Base-by-base conservation (phyloP, 1,284 basidiomycete genomes). In the Sparassis latifolia region DNA sequence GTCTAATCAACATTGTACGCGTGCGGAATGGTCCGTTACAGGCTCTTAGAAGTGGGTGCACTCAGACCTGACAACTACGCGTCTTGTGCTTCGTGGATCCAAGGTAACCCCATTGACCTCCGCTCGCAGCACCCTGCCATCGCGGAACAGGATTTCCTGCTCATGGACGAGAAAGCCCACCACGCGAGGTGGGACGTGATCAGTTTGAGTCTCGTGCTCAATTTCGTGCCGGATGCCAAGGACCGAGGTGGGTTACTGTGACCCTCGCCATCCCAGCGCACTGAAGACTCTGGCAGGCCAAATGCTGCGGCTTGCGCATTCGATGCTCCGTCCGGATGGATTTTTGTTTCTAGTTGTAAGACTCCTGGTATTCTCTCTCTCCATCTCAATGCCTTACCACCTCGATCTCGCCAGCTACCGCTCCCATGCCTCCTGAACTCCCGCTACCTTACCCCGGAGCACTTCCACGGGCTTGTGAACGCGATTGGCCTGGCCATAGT, bases 21-120 rank as follows among this genome's bases (percentile, higher is more conserved):
- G 35, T 4, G 31, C 20, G 20, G 20, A 20, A 20, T n/a, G n/a
- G 10, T 4, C 20, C 32, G 33, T 10, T 32, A 38, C 55, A 92
- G 91, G 44, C 67, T 94, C 52, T 75, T 95, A 1, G 92, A 95
- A 68, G 87, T 94, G 2, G 92, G 92, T 0, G 92, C 92, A 20
- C 71, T 95, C 37, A 84, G 80, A 54, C 88, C 85, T 2, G 84
- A 91, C 61, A 95, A 94, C 65, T 93, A 89, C 59, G 69, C 66
- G 2, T 69, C 74, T 2, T 86, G 80, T 54, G 64, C 71, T 5
- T 69, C 74, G 1, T 94, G 90, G 89, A 81, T 95, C 44, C 71
- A 80, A 10, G 77, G 76, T 37, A 79, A 75, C 0, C 83, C 90
- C 0, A 90, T 94, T 53, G 92, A 94, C 64, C 69, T 95, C 48